phyloP scores from a whole-genome alignment of 2,329 filamentous ascomycete species.

The Phyllosticta ampelicida region DNA sequence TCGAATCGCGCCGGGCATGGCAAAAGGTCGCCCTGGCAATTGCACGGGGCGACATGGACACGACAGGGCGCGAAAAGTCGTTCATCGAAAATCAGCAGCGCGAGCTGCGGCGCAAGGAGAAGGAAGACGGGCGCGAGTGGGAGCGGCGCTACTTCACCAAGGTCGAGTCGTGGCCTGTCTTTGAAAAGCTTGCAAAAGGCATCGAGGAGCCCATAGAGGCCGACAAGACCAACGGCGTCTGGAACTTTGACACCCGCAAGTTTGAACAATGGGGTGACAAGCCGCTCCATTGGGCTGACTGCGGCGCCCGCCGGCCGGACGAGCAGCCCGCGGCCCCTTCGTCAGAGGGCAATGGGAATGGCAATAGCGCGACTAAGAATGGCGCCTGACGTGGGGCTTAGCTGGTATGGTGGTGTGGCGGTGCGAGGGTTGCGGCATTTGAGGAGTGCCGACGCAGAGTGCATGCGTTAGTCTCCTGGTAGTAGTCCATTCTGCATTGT shows the following conservation, averaged over 20 bases:
- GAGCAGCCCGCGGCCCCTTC: not conserved
- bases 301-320: not conserved
- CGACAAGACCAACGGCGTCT: conserved; percentile 59
- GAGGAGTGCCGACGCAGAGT: not conserved
- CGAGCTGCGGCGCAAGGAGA: conserved; percentile 62
- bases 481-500: not conserved
- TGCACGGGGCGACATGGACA: conserved; percentile 71
- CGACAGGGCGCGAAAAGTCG: conserved; percentile 65
- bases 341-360: not conserved
- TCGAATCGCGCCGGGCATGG: conserved; percentile 86
- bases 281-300: not conserved
- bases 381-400: not conserved
- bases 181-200: conserved; percentile 36
- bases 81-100: conserved; percentile 87
- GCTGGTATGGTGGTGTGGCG: not conserved
- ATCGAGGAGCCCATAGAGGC: conserved; percentile 43
- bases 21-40: conserved; percentile 73
- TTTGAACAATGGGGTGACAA: conserved; percentile 15
- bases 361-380: not conserved
- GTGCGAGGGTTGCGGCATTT: not conserved
- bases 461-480: not conserved
- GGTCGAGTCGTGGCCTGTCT: conserved; percentile 30
- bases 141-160: conserved; percentile 68
- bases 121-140: conserved; percentile 66
- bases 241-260: conserved; percentile 53